A percentile compares a stretch with the other conserved stretches of the same genome.
Evolutionary conservation across 2,329 filamentous ascomycete genomes (phyloP).

Genomic region (Graphilbum ipis-grandicollis): DNA sequence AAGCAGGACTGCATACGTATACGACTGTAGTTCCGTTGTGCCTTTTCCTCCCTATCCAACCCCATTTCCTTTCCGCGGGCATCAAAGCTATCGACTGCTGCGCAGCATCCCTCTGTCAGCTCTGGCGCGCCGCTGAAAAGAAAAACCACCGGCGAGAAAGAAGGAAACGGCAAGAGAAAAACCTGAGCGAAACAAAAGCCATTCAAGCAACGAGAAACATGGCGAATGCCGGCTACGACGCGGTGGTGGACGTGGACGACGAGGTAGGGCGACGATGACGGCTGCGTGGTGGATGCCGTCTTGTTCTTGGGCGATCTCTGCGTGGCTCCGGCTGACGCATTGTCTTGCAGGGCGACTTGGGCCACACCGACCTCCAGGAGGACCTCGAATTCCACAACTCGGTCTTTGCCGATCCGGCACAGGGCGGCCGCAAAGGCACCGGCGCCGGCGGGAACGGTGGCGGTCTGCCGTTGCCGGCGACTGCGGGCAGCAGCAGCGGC

Average conservation of each 20-base stretch:
- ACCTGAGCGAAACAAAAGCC: too few species aligned
- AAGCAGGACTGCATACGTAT: too few species aligned
- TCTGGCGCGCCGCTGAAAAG: too few species aligned
- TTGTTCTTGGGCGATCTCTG: conserved; percentile 2
- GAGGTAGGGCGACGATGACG: too few species aligned
- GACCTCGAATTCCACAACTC: conserved; percentile 98
- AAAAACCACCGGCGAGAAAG: too few species aligned
- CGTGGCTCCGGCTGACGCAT: conserved; percentile 7
- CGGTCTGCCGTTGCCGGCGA: conserved; percentile 38
- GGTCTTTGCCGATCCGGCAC: conserved; percentile 48
- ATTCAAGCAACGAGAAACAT: conserved; percentile 21
- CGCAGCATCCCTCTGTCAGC: too few species aligned
- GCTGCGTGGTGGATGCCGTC: too few species aligned
- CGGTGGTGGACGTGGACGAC: conserved; percentile 92
- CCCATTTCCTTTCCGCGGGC: too few species aligned
- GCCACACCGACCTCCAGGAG: conserved; percentile 94
- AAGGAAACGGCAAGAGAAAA: not conserved
- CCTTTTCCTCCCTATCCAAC: too few species aligned
- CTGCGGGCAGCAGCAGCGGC: conserved; percentile 22
- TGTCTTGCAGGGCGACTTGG: conserved; percentile 64
- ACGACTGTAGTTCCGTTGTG: too few species aligned
- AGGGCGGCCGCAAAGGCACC: conserved; percentile 30
- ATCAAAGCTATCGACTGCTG: too few species aligned
- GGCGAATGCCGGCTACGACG: conserved; percentile 84
- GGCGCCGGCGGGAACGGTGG: conserved; percentile 23